These are phyloP conservation scores for Kwoniella sp. DNA, from an alignment of 768 basidiomycete species.

Conservation along the genomic window DNA sequence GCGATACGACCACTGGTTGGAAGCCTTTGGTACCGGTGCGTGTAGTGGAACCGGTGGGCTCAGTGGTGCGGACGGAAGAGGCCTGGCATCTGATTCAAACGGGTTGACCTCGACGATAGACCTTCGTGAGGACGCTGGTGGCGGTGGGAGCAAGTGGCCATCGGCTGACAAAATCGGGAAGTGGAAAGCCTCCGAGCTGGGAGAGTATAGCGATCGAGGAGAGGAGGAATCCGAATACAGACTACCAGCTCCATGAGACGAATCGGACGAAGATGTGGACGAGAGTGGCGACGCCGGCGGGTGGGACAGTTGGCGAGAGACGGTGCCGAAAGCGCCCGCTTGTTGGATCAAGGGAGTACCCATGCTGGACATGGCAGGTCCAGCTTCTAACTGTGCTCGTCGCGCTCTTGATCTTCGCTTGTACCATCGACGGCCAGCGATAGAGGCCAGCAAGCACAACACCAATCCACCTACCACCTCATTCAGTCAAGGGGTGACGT, in stretches of 20 bases:
- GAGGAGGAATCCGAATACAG: slow-evolving; percentile 4
- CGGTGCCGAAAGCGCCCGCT: slow-evolving; percentile 1
- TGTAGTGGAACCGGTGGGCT: neutral
- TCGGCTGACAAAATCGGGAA: slow-evolving; percentile 44
- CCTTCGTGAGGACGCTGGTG: slow-evolving; percentile 27
- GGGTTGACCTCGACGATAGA: slow-evolving; percentile 6
- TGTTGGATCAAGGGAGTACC: slow-evolving; percentile 15
- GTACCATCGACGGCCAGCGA: too few relatives aligned
- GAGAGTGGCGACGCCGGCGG: slow-evolving; percentile 7
- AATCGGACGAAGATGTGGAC: slow-evolving; percentile 7
- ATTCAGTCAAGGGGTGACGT: neutral
- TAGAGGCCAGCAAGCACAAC: slow-evolving; percentile 13
- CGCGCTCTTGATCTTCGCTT: too few relatives aligned
- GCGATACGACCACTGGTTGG: slow-evolving; percentile 17
- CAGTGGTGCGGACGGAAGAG: slow-evolving; percentile 23
- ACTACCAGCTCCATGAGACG: neutral
- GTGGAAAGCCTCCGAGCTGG: slow-evolving; percentile 30
- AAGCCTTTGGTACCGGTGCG: slow-evolving; percentile 11
- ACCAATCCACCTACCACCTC: slow-evolving; percentile 10
- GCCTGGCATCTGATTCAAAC: slow-evolving; percentile 3
- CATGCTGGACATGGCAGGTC: slow-evolving; percentile 20
- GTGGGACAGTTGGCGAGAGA: slow-evolving; percentile 3
- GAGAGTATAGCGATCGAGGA: slow-evolving; percentile 28
- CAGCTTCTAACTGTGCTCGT: too few relatives aligned
- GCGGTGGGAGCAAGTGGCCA: slow-evolving; percentile 36